Conservation (phyloP, 1,139 yeast genomes). For the Sugiyamaella neomexicana region DNA sequence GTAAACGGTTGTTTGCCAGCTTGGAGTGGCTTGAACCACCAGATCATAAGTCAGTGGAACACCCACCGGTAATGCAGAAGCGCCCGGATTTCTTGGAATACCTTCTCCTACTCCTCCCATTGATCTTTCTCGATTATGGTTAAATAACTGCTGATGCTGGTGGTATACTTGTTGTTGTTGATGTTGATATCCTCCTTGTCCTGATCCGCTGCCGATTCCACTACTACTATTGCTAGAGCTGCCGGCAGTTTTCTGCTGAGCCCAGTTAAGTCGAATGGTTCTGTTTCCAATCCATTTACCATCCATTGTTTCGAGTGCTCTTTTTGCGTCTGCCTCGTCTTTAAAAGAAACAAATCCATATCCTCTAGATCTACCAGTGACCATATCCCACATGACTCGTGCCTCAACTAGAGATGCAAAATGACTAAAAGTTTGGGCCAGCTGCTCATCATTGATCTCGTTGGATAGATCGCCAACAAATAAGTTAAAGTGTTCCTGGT, state of each 20-base stretch:
- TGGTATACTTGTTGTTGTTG: constrained; percentile 86
- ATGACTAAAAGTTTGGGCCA: constrained; percentile 58
- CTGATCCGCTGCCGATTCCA: constrained; percentile 52
- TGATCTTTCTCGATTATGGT: constrained; percentile 27
- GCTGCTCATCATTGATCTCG: constrained; percentile 77
- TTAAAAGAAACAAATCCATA: constrained; percentile 88
- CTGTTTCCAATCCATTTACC: constrained; percentile 74
- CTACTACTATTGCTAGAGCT: constrained; percentile 37
- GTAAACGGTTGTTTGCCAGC: constrained; percentile 87
- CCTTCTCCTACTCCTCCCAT: constrained; percentile 46
- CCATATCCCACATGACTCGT: constrained; percentile 98
- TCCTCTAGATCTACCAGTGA: constrained; percentile 86
- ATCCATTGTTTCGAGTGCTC: constrained; percentile 71
- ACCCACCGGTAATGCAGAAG: background rate
- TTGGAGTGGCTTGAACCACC: constrained; percentile 73
- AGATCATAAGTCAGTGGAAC: constrained; percentile 54
- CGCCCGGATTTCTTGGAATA: constrained; percentile 35
- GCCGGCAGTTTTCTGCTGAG: constrained; percentile 56
- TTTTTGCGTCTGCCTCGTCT: constrained; percentile 67
- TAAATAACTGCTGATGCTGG: constrained; percentile 71
- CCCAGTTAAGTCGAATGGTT: constrained; percentile 85
- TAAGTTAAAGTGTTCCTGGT: constrained; percentile 61
- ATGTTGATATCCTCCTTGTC: constrained; percentile 90
- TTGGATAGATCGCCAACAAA: constrained; percentile 86
- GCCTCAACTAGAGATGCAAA: constrained; percentile 73